Conservation (phyloP, 192 early-diverging fungal species). For the Radiomyces spectabilis region DNA sequence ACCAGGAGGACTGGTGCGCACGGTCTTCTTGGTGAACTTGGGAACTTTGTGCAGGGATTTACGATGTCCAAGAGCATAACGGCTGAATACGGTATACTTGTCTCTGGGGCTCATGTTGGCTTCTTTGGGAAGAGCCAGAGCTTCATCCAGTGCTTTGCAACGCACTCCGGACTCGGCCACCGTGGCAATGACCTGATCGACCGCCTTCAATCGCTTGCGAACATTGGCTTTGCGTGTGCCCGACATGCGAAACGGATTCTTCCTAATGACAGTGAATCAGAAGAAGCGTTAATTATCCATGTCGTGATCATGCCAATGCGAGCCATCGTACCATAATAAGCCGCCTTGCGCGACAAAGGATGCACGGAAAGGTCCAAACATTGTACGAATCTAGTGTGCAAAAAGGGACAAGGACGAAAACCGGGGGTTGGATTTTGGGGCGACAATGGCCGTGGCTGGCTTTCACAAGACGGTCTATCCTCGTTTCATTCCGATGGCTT, state of each 20-base stretch:
- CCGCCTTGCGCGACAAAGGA: conserved; percentile 44
- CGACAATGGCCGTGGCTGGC: too few relatives aligned
- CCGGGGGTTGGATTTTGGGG: not conserved
- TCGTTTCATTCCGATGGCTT: too few relatives aligned
- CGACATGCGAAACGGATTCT: conserved; percentile 56
- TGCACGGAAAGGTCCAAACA: conserved; percentile 55
- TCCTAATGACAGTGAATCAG: conserved; percentile 3
- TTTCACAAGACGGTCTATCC: too few relatives aligned
- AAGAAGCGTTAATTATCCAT: not conserved
- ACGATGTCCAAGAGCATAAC: conserved; percentile 56
- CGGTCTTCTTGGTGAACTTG: conserved; percentile 75
- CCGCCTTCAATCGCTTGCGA: conserved; percentile 75
- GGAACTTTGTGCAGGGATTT: conserved; percentile 82
- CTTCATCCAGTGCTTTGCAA: conserved; percentile 64
- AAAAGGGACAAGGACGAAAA: not conserved
- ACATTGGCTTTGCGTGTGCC: conserved; percentile 81
- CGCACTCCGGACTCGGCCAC: conserved; percentile 63
- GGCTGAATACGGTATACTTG: conserved; percentile 81
- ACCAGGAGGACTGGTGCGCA: conserved; percentile 63
- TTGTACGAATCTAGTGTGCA: conserved; percentile 2
- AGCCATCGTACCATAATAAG: conserved; percentile 39
- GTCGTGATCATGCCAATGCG: too few relatives aligned
- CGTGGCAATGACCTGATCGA: conserved; percentile 67
- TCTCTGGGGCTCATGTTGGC: conserved; percentile 66
- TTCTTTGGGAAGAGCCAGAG: conserved; percentile 58